Percentiles rank a stretch among this genome's conserved stretches.
Conservation (phyloP, 148 eudicot species). For the Vaccinium macrocarpon region DNA sequence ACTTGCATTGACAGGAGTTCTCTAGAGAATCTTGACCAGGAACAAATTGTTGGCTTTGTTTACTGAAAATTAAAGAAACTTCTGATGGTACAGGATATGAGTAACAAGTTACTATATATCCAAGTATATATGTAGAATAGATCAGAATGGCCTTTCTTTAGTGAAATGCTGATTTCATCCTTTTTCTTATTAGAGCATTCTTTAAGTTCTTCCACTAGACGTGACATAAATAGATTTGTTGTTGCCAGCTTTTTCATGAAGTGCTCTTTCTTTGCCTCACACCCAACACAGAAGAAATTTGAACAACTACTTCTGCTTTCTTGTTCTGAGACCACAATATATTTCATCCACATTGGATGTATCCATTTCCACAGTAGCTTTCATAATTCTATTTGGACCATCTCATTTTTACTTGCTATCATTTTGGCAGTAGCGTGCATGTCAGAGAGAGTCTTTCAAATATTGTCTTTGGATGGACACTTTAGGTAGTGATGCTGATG, state of each 20-base stretch:
- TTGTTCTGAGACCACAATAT: not conserved
- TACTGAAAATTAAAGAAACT: not conserved
- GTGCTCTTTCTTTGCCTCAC: not conserved
- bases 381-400: not conserved
- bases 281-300: not conserved
- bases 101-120: not conserved
- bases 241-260: not conserved
- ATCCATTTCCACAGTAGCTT: not conserved
- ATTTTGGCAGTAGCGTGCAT: not conserved
- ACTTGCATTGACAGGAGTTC: not conserved
- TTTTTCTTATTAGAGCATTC: not conserved
- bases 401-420: constrained; percentile 4
- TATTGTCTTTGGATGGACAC: not conserved
- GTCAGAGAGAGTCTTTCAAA: not conserved
- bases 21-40: not conserved
- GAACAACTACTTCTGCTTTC: not conserved
- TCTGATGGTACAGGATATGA: not conserved
- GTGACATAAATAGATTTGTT: not conserved
- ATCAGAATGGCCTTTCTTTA: not conserved
- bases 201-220: not conserved
- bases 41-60: not conserved
- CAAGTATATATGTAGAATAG: not conserved
- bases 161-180: not conserved
- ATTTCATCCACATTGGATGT: not conserved
- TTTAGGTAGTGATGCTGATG: not conserved